Conservation (phyloP, 768 basidiomycete genomes). For the Porpolomopsis calyptriformis region DNA sequence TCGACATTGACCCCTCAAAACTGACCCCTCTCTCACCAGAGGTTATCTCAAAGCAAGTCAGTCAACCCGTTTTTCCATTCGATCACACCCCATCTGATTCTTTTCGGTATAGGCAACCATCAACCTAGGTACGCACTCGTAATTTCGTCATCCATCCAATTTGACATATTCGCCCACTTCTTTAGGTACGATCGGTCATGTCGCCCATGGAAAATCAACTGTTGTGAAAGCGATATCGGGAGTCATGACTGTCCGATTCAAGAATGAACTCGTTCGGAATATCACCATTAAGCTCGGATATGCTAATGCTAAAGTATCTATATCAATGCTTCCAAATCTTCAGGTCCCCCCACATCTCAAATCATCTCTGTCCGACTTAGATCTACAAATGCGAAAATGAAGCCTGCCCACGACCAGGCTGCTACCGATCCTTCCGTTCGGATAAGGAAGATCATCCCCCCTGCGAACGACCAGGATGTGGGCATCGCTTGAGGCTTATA, state of each 20-base stretch:
- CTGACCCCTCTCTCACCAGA: constrained; percentile 83
- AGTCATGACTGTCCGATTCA: constrained; percentile 96
- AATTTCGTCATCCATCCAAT: too few relatives aligned
- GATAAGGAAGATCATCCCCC: constrained; percentile 90
- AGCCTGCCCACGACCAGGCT: constrained; percentile 86
- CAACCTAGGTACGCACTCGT: constrained; percentile 56
- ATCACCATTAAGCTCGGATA: constrained; percentile 99
- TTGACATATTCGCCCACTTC: background rate
- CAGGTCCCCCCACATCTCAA: constrained; percentile 9
- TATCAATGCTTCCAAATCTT: constrained; percentile 24
- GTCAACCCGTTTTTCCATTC: constrained; percentile 14
- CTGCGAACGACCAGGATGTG: constrained; percentile 90
- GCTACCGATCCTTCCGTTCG: constrained; percentile 87
- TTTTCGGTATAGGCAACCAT: constrained; percentile 68
- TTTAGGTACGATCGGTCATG: constrained; percentile 94
- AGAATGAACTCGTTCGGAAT: constrained; percentile 97
- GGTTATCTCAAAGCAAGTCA: constrained; percentile 84
- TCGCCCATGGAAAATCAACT: constrained; percentile 94
- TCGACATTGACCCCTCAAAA: constrained; percentile 73
- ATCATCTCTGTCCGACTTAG: constrained; percentile 29
- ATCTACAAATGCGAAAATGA: constrained; percentile 97
- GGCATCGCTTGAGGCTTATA: constrained; percentile 79
- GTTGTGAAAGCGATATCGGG: constrained; percentile 99
- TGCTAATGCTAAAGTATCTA: constrained; percentile 98
- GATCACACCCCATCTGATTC: constrained; percentile 5